phyloP scores from a whole-genome alignment of 495 filamentous ascomycete species.

The Cercophora sp. region DNA sequence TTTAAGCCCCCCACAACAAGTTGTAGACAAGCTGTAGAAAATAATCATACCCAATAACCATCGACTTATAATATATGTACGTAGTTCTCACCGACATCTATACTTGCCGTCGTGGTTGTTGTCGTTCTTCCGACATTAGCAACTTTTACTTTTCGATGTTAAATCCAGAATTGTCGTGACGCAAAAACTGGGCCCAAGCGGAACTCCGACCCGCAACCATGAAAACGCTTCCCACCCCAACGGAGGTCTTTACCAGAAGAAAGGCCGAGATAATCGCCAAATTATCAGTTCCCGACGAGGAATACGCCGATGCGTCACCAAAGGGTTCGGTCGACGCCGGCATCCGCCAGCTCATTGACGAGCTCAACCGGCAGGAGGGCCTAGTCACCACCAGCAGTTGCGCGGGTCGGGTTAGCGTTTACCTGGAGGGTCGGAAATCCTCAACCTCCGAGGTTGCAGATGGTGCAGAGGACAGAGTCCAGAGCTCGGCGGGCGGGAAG shows the following conservation, averaged over 20 bases:
- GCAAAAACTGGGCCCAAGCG: too few relatives aligned
- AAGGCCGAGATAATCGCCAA: conserved; percentile 64
- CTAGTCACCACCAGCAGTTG: conserved; percentile 91
- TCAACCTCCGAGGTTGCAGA: not conserved
- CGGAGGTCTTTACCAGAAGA: conserved; percentile 48
- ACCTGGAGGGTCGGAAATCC: conserved; percentile 67
- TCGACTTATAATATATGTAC: too few relatives aligned
- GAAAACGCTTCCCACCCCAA: conserved; percentile 25
- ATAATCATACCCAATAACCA: too few relatives aligned
- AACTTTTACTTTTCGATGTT: too few relatives aligned
- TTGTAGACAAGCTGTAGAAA: too few relatives aligned
- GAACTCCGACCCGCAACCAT: too few relatives aligned
- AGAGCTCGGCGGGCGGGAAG: conserved; percentile 60
- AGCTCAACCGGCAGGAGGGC: conserved; percentile 67
- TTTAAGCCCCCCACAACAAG: too few relatives aligned
- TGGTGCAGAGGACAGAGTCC: conserved; percentile 9
- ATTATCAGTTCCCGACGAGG: conserved; percentile 56
- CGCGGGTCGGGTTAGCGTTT: conserved; percentile 78
- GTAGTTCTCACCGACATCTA: too few relatives aligned
- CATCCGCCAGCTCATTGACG: conserved; percentile 68
- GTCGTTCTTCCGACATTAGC: too few relatives aligned
- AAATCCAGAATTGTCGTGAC: too few relatives aligned
- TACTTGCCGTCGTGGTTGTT: too few relatives aligned
- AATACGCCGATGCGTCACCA: conserved; percentile 75
- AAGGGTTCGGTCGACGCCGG: conserved; percentile 79